Base-by-base conservation (phyloP, 768 basidiomycete species). In the Bullera alba region DNA sequence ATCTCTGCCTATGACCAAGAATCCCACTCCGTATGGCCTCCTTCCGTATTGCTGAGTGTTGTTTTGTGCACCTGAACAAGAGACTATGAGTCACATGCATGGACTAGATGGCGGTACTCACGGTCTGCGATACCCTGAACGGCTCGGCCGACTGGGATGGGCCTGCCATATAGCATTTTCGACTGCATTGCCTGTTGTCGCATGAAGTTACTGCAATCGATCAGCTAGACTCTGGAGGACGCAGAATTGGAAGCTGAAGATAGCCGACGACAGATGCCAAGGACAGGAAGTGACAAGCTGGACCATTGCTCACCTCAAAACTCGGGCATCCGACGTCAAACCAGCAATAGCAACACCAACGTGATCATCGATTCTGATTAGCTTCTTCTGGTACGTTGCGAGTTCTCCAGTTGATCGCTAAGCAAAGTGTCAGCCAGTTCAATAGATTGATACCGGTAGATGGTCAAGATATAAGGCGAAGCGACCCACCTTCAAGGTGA, bases 281-380 rank as follows among this genome's bases (percentile, higher is more conserved):
- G 16, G 35, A 21, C 23, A 17, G 45, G 1, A 21, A 1, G n/a
- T 22, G 15, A 41, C 27, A 48, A 39, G 32, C 32, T 10, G 10
- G 32, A 34, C 28, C 22, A 14, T 25, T 12, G 14, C 79, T 53
- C 58, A 91, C 92, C 89, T 93, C 62, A 99, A 75, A 1, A 97
- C 95, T 71, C 95, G 86, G 37, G 95, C 95, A 77, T 99, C 95
- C 39, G 87, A 91, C 7, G 95, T 99, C 56, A 99, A 77, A n/a
- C 95, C 95, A 44, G 95, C 95, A 71, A 99, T 97, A 42, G 92
- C 93, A 66, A 99, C 90, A n/a, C 95, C 95, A 61, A 95, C 84
- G 76, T 99, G 95, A 74, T 97, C 91, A 69, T 99, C 95, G 83
- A 99, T 93, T 67, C 91, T 81, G 74, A 93, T 95, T 85, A 97